phyloP scores from a whole-genome alignment of 106 monocot species.

The Alisma plantagoaquatica region DNA sequence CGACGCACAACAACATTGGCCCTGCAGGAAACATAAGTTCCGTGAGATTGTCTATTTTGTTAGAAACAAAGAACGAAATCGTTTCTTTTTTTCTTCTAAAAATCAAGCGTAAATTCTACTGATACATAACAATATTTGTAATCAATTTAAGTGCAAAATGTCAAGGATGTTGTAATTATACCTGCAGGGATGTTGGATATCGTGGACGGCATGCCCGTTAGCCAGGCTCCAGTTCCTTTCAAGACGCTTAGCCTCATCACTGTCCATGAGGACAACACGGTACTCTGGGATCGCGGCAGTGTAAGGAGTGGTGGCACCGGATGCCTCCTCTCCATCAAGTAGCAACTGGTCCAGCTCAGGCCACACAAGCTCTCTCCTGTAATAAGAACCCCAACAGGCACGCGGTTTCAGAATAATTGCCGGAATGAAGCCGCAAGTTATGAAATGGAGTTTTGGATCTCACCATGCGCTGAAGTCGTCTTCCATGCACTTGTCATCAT shows the following conservation, averaged over 20 bases:
- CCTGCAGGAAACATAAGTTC: no score
- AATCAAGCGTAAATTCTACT: no score
- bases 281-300: conserved; percentile 62
- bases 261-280: conserved; percentile 36
- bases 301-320: conserved; percentile 29
- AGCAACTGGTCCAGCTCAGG: conserved; percentile 59
- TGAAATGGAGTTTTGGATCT: neutral
- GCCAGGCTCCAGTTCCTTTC: conserved; percentile 38
- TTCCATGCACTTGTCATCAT: conserved; percentile 96
- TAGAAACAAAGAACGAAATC: no score
- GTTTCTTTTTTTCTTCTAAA: no score
- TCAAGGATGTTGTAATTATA: no score
- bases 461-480: conserved; percentile 75
- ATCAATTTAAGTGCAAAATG: no score
- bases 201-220: conserved; percentile 51
- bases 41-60: no score
- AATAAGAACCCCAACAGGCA: neutral
- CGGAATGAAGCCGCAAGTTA: neutral
- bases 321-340: conserved; percentile 38
- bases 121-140: no score
- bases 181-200: conserved; percentile 79
- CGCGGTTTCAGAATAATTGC: neutral
- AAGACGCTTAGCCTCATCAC: conserved; percentile 9
- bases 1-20: no score
- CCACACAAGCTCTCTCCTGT: conserved; percentile 66